Evolutionary conservation across 2,329 filamentous ascomycete species (phyloP), one percentile per base, ranked within the genome.

Genomic region (Aureobasidium musti): DNA sequence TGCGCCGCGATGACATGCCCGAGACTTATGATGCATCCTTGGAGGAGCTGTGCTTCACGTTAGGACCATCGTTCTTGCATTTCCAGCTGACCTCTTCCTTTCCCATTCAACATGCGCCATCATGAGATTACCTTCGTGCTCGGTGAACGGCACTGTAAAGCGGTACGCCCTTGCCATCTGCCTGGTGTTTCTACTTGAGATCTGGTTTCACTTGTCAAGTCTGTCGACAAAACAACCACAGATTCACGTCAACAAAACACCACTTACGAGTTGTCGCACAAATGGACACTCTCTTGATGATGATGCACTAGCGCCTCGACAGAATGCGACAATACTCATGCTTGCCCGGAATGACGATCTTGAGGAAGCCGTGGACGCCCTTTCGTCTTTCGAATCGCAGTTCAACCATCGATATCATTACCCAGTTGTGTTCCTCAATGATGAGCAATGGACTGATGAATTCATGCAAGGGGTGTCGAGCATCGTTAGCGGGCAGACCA

Each of bases 371-470:
- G 76, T 77, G 63, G 74, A 74, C 63, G 79, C 79, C 2, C 72
- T 82, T n/a, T 69, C 71, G 19, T 79, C 75, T 35, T 75, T 82
- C 57, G 79, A 82, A 71, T 70, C 71, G 26, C 78, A 79, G 66
- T 82, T 81, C 73, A 82, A 82, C 74, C 74, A 75, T 64, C 81
- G 79, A 77, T 82, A 79, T 72, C 75, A 80, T 67, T 82, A 82
- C 69, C 80, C 80, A 4, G 76, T 80, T 67, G 71, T 82, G 37
- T 82, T 82, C 68, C 74, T 82, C 65, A 82, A 82, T 71, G 77
- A 82, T 72, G 74, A 81, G 68, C 73, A 75, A 8, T 82, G 78
- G 76, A 74, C 77, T 56, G 67, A 74, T 14, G 74, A 72, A 56
- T 82, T 82, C 7, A 49, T 10, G 17, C 28, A 35, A 23, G 23